Evolutionary conservation across 441 rosid species (phyloP).

Genomic region (Euphorbia celastroides): DNA sequence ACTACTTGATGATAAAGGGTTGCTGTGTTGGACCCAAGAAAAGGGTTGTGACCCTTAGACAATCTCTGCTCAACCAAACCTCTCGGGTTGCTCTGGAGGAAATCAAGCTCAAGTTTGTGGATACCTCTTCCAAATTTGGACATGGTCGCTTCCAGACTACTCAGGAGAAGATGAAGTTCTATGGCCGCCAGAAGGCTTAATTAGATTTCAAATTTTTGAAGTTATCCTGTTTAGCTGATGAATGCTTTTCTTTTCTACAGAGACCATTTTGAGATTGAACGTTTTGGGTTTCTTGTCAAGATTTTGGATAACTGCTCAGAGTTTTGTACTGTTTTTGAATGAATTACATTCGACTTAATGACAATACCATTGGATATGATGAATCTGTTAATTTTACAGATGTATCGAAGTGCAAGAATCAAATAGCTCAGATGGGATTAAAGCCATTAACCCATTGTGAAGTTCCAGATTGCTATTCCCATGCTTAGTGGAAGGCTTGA

Average conservation of each 20-base stretch:
- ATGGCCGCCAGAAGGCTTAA: conserved; percentile 47
- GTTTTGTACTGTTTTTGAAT: neutral
- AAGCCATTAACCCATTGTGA: neutral
- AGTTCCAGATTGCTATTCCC: neutral
- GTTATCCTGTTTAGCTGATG: conserved; percentile 9
- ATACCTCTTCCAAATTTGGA: conserved; percentile 76
- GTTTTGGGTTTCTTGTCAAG: neutral
- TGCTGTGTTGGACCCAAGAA: conserved; percentile 91
- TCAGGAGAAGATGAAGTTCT: conserved; percentile 63
- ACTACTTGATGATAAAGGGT: conserved; percentile 84
- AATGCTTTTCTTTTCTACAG: neutral
- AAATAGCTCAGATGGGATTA: no score
- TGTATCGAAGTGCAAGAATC: no score
- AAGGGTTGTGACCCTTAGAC: conserved; percentile 86
- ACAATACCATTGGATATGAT: no score
- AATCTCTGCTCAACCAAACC: conserved; percentile 67
- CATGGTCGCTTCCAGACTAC: conserved; percentile 82
- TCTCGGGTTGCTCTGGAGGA: conserved; percentile 71
- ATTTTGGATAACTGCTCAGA: neutral
- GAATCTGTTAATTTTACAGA: no score
- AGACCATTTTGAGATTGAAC: neutral
- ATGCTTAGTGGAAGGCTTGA: neutral
- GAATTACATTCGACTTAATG: no score
- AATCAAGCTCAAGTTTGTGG: conserved; percentile 77
- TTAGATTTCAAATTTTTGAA: conserved; percentile 10